Percentiles rank a stretch among this genome's conserved stretches.
phyloP scores from a whole-genome alignment of 108 stramenopile genomes.

The Cyclotella baltica region DNA sequence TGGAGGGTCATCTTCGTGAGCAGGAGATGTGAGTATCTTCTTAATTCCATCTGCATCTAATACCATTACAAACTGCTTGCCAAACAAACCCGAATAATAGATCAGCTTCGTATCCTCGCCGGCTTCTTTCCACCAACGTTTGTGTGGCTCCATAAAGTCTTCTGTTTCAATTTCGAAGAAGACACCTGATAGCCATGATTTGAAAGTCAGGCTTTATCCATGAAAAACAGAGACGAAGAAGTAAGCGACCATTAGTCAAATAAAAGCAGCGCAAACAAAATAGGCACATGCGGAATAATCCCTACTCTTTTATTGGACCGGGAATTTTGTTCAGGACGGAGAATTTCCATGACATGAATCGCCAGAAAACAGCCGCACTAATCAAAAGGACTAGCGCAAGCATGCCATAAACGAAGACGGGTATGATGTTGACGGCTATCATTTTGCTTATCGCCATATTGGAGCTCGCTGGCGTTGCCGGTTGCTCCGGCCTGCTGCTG shows the following conservation, averaged over 20 bases:
- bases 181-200: slow-evolving; percentile 41
- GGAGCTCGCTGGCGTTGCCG: no score
- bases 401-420: not conserved
- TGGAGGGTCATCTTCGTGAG: slow-evolving; percentile 30
- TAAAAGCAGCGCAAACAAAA: not conserved
- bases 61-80: slow-evolving; percentile 43
- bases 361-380: not conserved
- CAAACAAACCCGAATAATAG: slow-evolving; percentile 55
- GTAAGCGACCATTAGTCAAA: no score
- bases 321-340: slow-evolving; percentile 13
- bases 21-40: slow-evolving; percentile 52
- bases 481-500: no score
- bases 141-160: slow-evolving; percentile 61
- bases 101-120: slow-evolving; percentile 53
- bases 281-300: not conserved
- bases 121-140: slow-evolving; percentile 66
- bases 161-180: slow-evolving; percentile 35
- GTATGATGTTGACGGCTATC: not conserved
- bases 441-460: not conserved
- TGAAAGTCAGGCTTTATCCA: not conserved
- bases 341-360: slow-evolving; percentile 21
- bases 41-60: slow-evolving; percentile 56
- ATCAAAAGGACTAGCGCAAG: not conserved
- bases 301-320: slow-evolving; percentile 8
- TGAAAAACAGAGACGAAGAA: not conserved